Evolutionary conservation across 345 rosid species (phyloP).

Genomic region (Zanthoxylum bungeanum): DNA sequence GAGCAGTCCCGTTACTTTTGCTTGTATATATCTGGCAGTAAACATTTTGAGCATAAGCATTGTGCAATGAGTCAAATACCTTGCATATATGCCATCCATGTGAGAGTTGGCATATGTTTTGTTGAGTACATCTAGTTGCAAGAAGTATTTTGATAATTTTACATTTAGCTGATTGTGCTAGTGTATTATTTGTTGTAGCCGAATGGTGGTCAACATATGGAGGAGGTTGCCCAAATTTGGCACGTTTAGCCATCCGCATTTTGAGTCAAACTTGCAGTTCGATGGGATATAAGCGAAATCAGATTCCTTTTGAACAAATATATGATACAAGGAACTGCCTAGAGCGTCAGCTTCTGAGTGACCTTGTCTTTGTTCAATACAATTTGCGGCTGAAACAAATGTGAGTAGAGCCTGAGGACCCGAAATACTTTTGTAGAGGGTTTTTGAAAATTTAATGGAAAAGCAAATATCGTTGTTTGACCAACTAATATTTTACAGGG

Average conservation of each 20-base stretch:
- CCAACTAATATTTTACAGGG: conserved; percentile 21
- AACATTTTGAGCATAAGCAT: background rate
- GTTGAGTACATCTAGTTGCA: background rate
- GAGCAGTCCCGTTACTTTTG: background rate
- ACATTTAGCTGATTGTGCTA: conserved; percentile 3
- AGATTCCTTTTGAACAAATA: conserved; percentile 40
- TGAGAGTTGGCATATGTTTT: background rate
- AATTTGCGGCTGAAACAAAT: conserved; percentile 68
- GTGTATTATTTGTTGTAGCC: conserved; percentile 36
- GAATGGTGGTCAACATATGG: conserved; percentile 99
- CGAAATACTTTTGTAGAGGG: background rate
- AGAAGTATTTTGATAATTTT: conserved; percentile 2
- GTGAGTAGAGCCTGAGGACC: conserved; percentile 34
- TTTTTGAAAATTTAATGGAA: background rate
- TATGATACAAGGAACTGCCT: conserved; percentile 62
- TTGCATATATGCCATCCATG: conserved; percentile 10
- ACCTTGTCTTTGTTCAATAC: conserved; percentile 74
- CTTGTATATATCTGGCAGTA: background rate
- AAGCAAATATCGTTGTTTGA: conserved; percentile 10
- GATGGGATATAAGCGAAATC: conserved; percentile 34
- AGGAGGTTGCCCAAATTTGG: conserved; percentile 85
- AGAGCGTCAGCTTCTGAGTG: conserved; percentile 67
- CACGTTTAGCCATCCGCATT: conserved; percentile 75
- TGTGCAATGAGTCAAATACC: background rate
- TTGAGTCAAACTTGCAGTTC: conserved; percentile 82